Conservation (phyloP, 768 basidiomycete species). For the Serpula lacrymans region DNA sequence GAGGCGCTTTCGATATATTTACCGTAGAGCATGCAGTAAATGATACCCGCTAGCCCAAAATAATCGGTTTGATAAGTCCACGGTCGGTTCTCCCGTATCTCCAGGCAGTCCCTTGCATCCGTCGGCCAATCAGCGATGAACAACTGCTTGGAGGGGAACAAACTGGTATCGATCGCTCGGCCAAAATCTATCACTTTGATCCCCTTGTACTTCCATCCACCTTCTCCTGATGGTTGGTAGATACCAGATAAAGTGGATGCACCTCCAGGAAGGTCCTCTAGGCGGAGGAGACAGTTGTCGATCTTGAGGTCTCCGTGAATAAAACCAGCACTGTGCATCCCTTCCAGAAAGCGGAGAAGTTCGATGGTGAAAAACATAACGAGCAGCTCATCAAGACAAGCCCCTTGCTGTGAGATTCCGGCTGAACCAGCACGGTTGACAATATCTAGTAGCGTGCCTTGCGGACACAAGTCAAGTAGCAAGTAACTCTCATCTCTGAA, state of each 20-base stretch:
- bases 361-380: constrained; percentile 96
- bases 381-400: constrained; percentile 86
- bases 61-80: constrained; percentile 99
- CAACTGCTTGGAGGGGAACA: constrained; percentile 76
- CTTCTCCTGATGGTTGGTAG: constrained; percentile 77
- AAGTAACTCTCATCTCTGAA: constrained; percentile 90
- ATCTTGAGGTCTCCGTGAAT: constrained; percentile 99
- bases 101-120: constrained; percentile 89
- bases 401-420: constrained; percentile 77
- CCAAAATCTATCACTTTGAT: constrained; percentile 96
- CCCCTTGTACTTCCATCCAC: constrained; percentile 87
- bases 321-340: constrained; percentile 77
- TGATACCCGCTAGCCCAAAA: constrained; percentile 89
- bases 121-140: constrained; percentile 87
- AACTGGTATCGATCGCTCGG: constrained; percentile 81
- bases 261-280: constrained; percentile 78
- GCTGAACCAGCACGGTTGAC: constrained; percentile 80
- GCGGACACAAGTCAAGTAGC: constrained; percentile 81
- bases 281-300: constrained; percentile 94
- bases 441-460: constrained; percentile 88
- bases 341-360: constrained; percentile 77
- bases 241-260: constrained; percentile 63
- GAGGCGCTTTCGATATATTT: constrained; percentile 86
- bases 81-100: constrained; percentile 75
- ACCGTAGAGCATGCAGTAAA: constrained; percentile 95